Base-by-base conservation (phyloP, 805 yeast species). In the Torulaspora maleeae region DNA sequence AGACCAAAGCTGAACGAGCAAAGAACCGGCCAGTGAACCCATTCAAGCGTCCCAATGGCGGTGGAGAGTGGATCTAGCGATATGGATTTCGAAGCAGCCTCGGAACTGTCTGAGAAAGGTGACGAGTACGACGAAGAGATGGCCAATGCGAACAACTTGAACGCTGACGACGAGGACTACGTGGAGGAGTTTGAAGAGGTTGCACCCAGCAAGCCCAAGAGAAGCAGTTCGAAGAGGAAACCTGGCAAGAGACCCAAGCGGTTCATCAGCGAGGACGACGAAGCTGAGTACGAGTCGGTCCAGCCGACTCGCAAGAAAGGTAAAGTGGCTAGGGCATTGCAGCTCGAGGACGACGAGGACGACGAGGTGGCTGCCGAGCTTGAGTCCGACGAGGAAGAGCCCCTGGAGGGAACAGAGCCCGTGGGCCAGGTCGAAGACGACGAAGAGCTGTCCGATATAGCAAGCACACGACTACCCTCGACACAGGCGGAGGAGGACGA, bases 31-130 rank as follows among this genome's bases (percentile, higher is more conserved):
- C 13, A 17, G 27, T 7, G 11, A 8, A 24, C 24, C 28, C 12
- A 24, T 3, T 28, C n/a, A 20, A 9, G 19, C 10, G 30, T 27
- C 24, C 17, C n/a, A 28, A 32, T 20, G 35, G 35, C 25, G 4
- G 48, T 53, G 53, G 59, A 51, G 19, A 51, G 55, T 30, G 60
- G 56, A 29, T 35, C 44, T 27, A 48, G 54, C 24, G 55, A 50
- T 12, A 43, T 47, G 13, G 54, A 43, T 8, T 45, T 51, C 17
- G 59, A 56, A 24, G 49, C 39, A 16, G 16, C 35, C 8, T 42
- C 45, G 27, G 57, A 50, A 28, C 48, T 32, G n/a, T 48, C 50
- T 24, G 55, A 48, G 19, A 50, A 47, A 12, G 36, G 43, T 1
- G 51, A 49, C 22, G 56, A 43, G 2, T 41, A 27, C 16, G 50